Evolutionary conservation across 176 grass and related monocot genomes (phyloP), one percentile per base, ranked within the genome.

Genomic region (Phyllostachys edulis): DNA sequence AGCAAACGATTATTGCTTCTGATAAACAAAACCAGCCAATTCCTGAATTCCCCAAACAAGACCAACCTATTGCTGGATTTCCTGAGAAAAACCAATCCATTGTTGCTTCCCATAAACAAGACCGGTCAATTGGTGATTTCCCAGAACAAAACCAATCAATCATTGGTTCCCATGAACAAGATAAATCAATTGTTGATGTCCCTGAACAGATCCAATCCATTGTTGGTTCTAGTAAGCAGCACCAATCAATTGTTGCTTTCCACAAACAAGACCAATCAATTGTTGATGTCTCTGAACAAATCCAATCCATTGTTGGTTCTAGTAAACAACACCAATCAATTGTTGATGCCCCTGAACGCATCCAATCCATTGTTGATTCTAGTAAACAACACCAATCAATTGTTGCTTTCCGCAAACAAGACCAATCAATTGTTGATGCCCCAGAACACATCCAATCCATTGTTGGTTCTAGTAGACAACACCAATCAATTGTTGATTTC

Each of bases 171-270:
- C 63, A 41, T 69, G 50, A 76, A 51, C 71, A 87, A 39, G 52
- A 62, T 27, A 67, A 82, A 32, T 70, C 72, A 70, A 40, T 70
- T 77, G 41, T 20, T 62, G 51, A 74, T 77, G 4, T 87, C 52
- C 71, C 71, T 51, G 34, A 51, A n/a, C 73, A 76, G 24, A 69
- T 16, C 20, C 79, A 69, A 29, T 62, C 79, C 63, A 70, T 82
- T 69, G 54, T 82, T 69, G 9, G 9, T 82, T 51, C 73, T 36
- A 87, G 15, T 69, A 77, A 69, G 60, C 63, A 75, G 39, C 40
- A 80, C 13, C 61, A 67, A 6, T 75, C 82, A 62, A 61, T 85
- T 79, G 69, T 85, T 85, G 50, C 76, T 60, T 75, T 80, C 21
- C 29, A 3, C 34, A 80, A 89, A 81, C 50, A 85, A 21, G 18